Evolutionary conservation across 208 protist species (phyloP), one percentile per base, ranked within the genome.

Genomic region (Willaertia magna): DNA sequence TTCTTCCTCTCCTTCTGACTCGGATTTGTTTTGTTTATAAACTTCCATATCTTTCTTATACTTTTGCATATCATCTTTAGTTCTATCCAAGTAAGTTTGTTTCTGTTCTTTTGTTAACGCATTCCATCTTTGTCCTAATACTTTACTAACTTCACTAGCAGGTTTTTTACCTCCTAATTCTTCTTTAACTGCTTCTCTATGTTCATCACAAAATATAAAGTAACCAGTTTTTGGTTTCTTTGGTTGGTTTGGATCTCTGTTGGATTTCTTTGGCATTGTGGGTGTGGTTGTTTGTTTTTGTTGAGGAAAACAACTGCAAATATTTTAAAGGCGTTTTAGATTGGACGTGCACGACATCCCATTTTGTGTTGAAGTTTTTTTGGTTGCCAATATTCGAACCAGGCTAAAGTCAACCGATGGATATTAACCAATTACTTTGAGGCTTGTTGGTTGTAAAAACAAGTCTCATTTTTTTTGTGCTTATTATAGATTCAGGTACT

Each of bases 151-250:
- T 51, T 81, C 76, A 34, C 40, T 81, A 6, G 44, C 22, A 40
- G 9, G 48, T 18, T 51, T 81, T 22, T 49, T 20, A 44, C n/a
- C 40, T 40, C 30, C 76, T 39, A 6, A 12, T 43, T 51, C 20
- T 34, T 30, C 44, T 18, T 26, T 40, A 14, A 43, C 40, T 14
- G 42, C 76, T 51, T 81, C 43, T 51, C 76, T 46, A 11, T 81
- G n/a, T 4, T 51, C 44, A 40, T 81, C 76, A 51, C 76, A 81
- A n/a, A 51, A 81, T 14, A 47, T 22, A 43, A 51, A 51, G 43
- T 81, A 81, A 20, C 16, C 76, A 51, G 76, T 81, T 42, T 51
- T 81, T 81, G 76, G 76, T 9, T 81, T 51, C 76, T 81, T 81
- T 26, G 76, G 76, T 51, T 40, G 43, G 26, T 81, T 81, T 40